Percentiles rank a stretch among this genome's conserved stretches.
Conservation (phyloP, 2,329 filamentous ascomycete species). For the Fusarium metavorans region DNA sequence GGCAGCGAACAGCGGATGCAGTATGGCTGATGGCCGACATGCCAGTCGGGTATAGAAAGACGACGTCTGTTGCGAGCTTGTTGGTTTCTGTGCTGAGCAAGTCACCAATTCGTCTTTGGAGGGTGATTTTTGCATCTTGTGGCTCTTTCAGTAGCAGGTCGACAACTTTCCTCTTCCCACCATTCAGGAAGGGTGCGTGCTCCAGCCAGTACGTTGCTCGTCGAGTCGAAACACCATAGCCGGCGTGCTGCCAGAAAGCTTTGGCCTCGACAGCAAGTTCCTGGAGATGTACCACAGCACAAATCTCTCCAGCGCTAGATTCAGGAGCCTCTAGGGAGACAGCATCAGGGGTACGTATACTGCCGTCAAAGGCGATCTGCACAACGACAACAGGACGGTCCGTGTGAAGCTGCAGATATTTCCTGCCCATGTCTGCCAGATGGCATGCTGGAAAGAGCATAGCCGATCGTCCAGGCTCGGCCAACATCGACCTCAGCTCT, state of each 20-base stretch:
- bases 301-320: conserved; percentile 20
- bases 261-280: conserved; percentile 37
- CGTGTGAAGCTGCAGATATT: conserved; percentile 27
- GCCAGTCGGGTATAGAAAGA: conserved; percentile 63
- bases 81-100: conserved; percentile 30
- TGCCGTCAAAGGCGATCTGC: conserved; percentile 22
- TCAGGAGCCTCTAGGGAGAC: neutral
- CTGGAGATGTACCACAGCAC: conserved; percentile 25
- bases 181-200: conserved; percentile 35
- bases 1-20: conserved; percentile 21
- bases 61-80: conserved; percentile 47
- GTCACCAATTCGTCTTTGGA: conserved; percentile 36
- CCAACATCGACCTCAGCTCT: neutral
- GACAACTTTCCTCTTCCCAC: neutral
- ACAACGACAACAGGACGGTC: conserved; percentile 4
- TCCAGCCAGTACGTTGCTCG: conserved; percentile 42
- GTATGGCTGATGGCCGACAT: conserved; percentile 61
- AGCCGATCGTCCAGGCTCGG: neutral
- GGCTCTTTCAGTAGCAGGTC: conserved; percentile 14
- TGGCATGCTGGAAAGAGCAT: conserved; percentile 30
- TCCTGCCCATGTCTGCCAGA: conserved; percentile 28
- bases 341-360: neutral
- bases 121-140: conserved; percentile 3
- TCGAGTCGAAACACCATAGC: conserved; percentile 46
- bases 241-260: conserved; percentile 48